Conservation (phyloP, 305 asterid species). For the Fraxinus sp. region DNA sequence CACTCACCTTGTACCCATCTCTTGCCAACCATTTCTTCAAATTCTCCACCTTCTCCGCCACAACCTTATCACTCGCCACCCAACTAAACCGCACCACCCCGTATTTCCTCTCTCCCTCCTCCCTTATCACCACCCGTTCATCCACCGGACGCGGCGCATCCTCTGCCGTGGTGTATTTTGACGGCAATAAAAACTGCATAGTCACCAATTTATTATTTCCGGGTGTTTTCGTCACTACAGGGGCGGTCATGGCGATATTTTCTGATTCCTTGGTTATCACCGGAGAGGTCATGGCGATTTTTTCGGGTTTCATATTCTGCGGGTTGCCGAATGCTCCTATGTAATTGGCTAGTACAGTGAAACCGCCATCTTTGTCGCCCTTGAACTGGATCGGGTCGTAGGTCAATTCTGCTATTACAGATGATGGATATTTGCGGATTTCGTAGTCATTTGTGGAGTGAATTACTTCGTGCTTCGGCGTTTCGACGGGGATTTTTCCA, state of each 20-base stretch:
- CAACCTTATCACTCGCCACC: conserved; percentile 58
- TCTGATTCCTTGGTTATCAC: conserved; percentile 66
- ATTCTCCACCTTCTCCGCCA: conserved; percentile 59
- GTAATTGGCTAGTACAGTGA: conserved; percentile 61
- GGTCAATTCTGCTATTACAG: conserved; percentile 73
- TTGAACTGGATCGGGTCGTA: conserved; percentile 61
- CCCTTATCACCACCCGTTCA: conserved; percentile 66
- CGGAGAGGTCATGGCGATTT: conserved; percentile 73
- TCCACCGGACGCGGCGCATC: conserved; percentile 86
- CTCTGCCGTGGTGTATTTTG: conserved; percentile 53
- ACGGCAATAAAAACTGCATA: conserved; percentile 75
- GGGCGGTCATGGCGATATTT: conserved; percentile 68
- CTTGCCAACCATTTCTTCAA: conserved; percentile 59
- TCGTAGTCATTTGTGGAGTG: conserved; percentile 61
- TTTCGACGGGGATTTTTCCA: conserved; percentile 70
- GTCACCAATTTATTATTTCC: conserved; percentile 45
- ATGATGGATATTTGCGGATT: conserved; percentile 57
- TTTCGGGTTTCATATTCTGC: conserved; percentile 63
- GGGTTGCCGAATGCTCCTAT: conserved; percentile 80
- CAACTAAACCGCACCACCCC: conserved; percentile 81
- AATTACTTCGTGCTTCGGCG: conserved; percentile 55
- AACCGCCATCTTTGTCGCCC: conserved; percentile 72
- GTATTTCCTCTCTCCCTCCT: conserved; percentile 73
- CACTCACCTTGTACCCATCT: conserved; percentile 64
- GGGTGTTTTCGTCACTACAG: conserved; percentile 57